Evolutionary conservation across 345 rosid species (phyloP), one percentile per base, ranked within the genome.

Genomic region (Ceriops zippeliana): DNA sequence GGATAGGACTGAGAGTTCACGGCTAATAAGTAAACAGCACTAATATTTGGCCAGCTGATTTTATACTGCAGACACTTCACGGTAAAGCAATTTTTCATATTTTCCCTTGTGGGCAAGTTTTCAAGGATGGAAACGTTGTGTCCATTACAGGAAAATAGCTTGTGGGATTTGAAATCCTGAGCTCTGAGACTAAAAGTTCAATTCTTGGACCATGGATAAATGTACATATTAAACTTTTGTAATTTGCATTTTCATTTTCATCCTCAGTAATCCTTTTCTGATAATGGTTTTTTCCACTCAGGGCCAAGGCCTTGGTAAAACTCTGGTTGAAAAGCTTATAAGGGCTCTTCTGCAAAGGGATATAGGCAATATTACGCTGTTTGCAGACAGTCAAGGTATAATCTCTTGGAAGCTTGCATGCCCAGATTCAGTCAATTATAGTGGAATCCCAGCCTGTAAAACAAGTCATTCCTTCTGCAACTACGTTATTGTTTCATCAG

Each of bases 241-340:
- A 58, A 19, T 27, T 5, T 22, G 34, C 15, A 42, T 3, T 42
- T 42, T 42, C 49, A 13, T 42, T 42, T 42, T 42, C 49, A 13
- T 42, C 49, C 63, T 66, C 60, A 22, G 16, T 26, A 65, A 20
- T 42, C 58, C 52, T 28, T 31, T 74, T 61, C 60, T 77, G 30
- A 72, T 24, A 5, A 38, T 69, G 53, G 37, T 68, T 24, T 63
- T 7, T 62, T 47, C 62, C 63, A 21, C 83, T 75, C 72, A 93
- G 98, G 97, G 97, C 69, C 96, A 86, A 85, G 98, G 97, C 57
- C 90, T 89, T 47, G 98, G 97, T 52, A 93, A 91, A 86, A 89
- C 95, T 58, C 93, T 93, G 31, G 80, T 93, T 15, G 97, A 93
- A 86, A 91, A 86, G 77, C 77, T 93, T 47, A 86, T 91, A 49